phyloP scores from a whole-genome alignment of 2,329 filamentous ascomycete species.

The Fusarium annulatum region DNA sequence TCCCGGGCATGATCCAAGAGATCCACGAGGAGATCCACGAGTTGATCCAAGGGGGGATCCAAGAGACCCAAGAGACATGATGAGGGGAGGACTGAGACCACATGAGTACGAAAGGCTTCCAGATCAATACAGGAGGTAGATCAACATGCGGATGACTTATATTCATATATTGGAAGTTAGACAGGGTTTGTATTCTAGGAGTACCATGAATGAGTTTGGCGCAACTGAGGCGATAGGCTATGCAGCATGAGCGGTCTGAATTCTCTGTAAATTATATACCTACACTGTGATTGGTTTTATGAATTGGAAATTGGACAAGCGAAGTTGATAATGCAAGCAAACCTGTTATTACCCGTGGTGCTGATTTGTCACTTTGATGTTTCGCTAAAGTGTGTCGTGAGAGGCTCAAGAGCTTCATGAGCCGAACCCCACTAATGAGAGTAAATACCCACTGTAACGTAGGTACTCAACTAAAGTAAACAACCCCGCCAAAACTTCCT shows the following conservation, averaged over 20 bases:
- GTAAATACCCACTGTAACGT: neutral
- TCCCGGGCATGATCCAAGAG: slow-evolving; percentile 41
- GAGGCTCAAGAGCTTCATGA: neutral
- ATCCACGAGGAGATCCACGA: slow-evolving; percentile 44
- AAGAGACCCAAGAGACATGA: slow-evolving; percentile 49
- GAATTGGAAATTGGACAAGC: neutral
- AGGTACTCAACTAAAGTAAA: slow-evolving; percentile 2
- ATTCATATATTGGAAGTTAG: neutral
- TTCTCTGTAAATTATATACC: neutral
- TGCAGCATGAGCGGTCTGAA: neutral
- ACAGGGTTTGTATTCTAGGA: neutral
- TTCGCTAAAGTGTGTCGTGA: neutral
- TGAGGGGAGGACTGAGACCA: slow-evolving; percentile 58
- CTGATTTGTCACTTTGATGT: neutral
- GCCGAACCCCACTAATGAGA: slow-evolving; percentile 13
- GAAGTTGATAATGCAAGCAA: neutral
- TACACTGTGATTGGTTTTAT: neutral
- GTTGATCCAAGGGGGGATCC: slow-evolving; percentile 47
- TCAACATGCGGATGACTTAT: neutral
- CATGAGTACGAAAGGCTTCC: slow-evolving; percentile 60
- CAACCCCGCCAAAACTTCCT: slow-evolving; percentile 29
- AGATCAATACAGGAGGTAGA: slow-evolving; percentile 58
- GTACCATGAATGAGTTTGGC: neutral
- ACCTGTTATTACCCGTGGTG: neutral
- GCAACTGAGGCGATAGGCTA: neutral